Percentiles rank a stretch among this genome's conserved stretches.
Evolutionary conservation across 768 basidiomycete genomes (phyloP).

Genomic region (Collybia sp.): DNA sequence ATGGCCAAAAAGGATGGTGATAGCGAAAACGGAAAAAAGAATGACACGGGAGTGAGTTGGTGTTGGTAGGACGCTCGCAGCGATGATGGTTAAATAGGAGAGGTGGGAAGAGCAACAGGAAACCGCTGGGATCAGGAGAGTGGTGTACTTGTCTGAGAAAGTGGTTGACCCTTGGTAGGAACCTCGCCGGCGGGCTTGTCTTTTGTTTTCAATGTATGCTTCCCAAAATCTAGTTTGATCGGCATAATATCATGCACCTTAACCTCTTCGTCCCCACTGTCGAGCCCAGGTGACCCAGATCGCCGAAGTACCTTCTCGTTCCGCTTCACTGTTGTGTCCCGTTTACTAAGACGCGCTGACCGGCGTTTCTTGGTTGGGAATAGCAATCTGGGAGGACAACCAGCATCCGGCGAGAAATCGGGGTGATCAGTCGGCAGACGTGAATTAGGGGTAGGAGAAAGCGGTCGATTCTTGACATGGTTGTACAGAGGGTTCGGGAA

Average conservation of each 20-base stretch:
- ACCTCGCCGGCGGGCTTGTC: too few species aligned
- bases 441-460: constrained; percentile 41
- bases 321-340: background rate
- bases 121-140: too few species aligned
- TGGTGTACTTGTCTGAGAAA: too few species aligned
- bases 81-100: too few species aligned
- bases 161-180: too few species aligned
- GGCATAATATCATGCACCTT: constrained; percentile 12
- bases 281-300: constrained; percentile 14
- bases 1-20: too few species aligned
- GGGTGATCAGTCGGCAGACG: constrained; percentile 57
- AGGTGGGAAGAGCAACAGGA: too few species aligned
- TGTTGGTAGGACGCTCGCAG: too few species aligned
- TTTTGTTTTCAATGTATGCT: too few species aligned
- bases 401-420: constrained; percentile 55
- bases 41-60: too few species aligned
- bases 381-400: constrained; percentile 52
- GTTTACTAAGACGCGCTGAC: constrained; percentile 1
- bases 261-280: constrained; percentile 14
- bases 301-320: constrained; percentile 7
- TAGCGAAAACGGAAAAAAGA: too few species aligned
- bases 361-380: constrained; percentile 35
- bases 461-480: constrained; percentile 32
- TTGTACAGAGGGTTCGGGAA: constrained; percentile 65
- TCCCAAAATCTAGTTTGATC: constrained; percentile 19